Conservation (phyloP, 2,329 filamentous ascomycete genomes). For the Domatiomyces globalis region DNA sequence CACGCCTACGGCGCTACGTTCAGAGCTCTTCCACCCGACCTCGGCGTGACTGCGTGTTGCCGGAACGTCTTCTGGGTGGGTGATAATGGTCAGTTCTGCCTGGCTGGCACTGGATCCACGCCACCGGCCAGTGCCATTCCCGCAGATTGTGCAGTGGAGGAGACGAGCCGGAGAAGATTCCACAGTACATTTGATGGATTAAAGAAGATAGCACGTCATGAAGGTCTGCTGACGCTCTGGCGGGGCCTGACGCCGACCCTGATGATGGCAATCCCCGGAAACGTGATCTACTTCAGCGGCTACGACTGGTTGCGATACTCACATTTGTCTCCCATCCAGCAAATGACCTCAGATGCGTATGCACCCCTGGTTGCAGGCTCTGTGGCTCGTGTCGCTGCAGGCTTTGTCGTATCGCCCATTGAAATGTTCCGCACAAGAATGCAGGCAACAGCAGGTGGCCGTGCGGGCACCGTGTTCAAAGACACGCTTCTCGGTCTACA, state of each 20-base stretch:
- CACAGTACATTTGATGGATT: constrained; percentile 85
- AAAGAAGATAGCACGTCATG: constrained; percentile 86
- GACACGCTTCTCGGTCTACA: constrained; percentile 63
- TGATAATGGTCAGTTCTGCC: constrained; percentile 65
- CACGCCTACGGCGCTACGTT: constrained; percentile 40
- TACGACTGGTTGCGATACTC: constrained; percentile 87
- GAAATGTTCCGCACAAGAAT: constrained; percentile 90
- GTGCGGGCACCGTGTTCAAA: constrained; percentile 52
- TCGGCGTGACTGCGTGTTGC: constrained; percentile 89
- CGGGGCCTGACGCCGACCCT: constrained; percentile 86
- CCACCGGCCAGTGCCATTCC: constrained; percentile 34
- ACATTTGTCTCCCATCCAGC: constrained; percentile 54
- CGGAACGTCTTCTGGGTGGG: constrained; percentile 94
- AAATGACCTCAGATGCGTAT: constrained; percentile 51
- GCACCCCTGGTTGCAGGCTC: constrained; percentile 70
- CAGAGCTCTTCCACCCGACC: constrained; percentile 61
- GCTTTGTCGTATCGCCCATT: constrained; percentile 71
- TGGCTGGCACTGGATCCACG: constrained; percentile 42
- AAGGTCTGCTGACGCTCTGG: constrained; percentile 78
- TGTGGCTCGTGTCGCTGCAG: constrained; percentile 63
- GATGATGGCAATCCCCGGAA: constrained; percentile 83
- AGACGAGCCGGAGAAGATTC: constrained; percentile 68
- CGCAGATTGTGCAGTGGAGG: constrained; percentile 71
- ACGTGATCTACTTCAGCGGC: constrained; percentile 97
- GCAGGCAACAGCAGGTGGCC: constrained; percentile 53